Evolutionary conservation across 768 basidiomycete genomes (phyloP).

Genomic region (Tephrocybe sp.): DNA sequence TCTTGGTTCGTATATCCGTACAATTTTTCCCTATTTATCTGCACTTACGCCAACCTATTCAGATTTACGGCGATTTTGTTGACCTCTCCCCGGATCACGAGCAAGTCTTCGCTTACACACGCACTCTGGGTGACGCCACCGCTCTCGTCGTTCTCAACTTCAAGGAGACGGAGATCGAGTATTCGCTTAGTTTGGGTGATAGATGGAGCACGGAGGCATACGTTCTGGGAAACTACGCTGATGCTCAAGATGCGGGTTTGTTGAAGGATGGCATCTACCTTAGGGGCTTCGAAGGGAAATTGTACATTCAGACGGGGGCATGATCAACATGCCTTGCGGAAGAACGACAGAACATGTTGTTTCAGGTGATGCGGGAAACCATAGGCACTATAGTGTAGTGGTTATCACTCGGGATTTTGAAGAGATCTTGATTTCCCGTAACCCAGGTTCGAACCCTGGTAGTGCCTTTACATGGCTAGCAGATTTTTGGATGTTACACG

Average conservation of each 20-base stretch:
- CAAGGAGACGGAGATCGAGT: slow-evolving; percentile 22
- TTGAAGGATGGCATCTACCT: slow-evolving; percentile 13
- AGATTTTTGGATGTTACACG: too few species aligned
- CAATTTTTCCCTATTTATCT: too few species aligned
- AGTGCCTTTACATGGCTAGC: slow-evolving; percentile 4
- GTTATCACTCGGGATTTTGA: slow-evolving; percentile 18
- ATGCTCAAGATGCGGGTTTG: neutral
- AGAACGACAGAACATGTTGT: neutral
- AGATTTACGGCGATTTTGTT: slow-evolving; percentile 64
- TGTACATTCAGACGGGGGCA: slow-evolving; percentile 21
- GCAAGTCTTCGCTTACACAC: slow-evolving; percentile 53
- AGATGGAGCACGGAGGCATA: slow-evolving; percentile 17
- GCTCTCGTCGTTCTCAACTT: slow-evolving; percentile 53
- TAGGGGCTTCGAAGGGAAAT: slow-evolving; percentile 31
- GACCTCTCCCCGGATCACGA: slow-evolving; percentile 45
- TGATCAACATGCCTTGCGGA: neutral
- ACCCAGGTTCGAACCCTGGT: slow-evolving; percentile 20
- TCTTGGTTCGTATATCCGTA: slow-evolving; percentile 49
- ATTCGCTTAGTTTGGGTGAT: slow-evolving; percentile 14
- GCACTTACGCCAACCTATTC: too few species aligned
- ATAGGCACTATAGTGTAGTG: slow-evolving; percentile 15
- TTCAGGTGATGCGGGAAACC: neutral
- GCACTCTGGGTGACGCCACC: slow-evolving; percentile 32
- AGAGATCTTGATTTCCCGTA: slow-evolving; percentile 2
- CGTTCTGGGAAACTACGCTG: slow-evolving; percentile 30